Base-by-base conservation (phyloP, 2,329 filamentous ascomycete genomes). In the Botrytis elliptica region DNA sequence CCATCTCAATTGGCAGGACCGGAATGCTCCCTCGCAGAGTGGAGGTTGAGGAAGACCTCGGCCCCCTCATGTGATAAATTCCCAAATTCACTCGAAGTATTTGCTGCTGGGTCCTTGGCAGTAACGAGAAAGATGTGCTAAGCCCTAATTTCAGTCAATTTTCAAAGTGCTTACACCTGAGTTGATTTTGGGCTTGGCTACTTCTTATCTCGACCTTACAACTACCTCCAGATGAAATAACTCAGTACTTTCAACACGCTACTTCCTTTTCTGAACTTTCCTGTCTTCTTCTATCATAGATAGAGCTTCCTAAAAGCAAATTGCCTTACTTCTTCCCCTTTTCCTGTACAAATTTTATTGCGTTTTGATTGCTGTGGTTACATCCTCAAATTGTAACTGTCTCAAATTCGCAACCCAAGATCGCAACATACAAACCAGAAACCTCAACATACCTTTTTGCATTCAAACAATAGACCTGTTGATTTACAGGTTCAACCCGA, bases 231-330 rank as follows among this genome's bases (percentile, higher is more conserved):
- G 66, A 57, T 69, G 66, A 69, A 57, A 57, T 42, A 57, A 29
- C 33, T 33, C 36, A 69, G 49, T 29, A 42, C n/a, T 55, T 42
- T 42, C 49, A 57, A 33, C 52, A 69, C 66, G 25, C 49, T 69
- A 33, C 49, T 69, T 42, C 10, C n/a, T 57, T 57, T 68, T 55
- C 40, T 57, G 3, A 57, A 16, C 25, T 44, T 69, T 59, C 66
- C 12, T 25, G 29, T 59, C 36, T 20, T 14, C 36, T 55, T 55
- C 66, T 69, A 44, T 69, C 66, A 57, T 57, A 57, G 66, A 57
- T 57, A 69, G 66, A 59, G 20, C 36, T 69, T n/a, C 36, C n/a
- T 44, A 57, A 4, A 57, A 57, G 49, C 49, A 57, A 59, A 69
- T 38, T 4, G 29, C 25, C 16, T 22, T 68, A 57, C 18, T 42